Base-by-base conservation (phyloP, 306 rosid species). In the Betula pendula region DNA sequence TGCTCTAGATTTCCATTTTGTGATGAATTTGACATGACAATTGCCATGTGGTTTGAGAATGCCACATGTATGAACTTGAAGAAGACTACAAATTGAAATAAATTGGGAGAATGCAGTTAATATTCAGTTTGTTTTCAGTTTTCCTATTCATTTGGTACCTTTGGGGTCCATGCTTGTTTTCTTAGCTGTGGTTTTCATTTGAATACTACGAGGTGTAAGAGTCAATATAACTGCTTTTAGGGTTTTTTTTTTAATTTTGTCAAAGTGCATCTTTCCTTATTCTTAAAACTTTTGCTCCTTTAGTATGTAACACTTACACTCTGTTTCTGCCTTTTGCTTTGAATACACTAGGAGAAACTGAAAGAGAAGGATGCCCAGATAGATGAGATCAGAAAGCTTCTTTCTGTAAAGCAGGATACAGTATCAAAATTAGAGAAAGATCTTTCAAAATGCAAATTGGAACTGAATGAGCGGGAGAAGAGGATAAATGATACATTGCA, bases 381-480 rank as follows among this genome's bases (percentile, higher is more conserved):
- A 53, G 97, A 86, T 80, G 92, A 95, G 74, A 51, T 84, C 50
- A 44, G 87, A 27, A 88, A 80, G 78, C 78, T 45, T 63, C 83
- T 95, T 20, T 82, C 84, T 1, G 96, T 88, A 80, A 90, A 86
- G 76, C 83, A 84, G 81, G 90, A 83, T 72, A 65, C 69, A 20
- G 31, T 91, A 74, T 85, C 89, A 24, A 84, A 60, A 71, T 63
- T 95, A 66, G 97, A 92, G 87, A 85, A 78, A 66, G 93, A 88
- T 77, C 87, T 92, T 79, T 86, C 91, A 10, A 92, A 81, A 75
- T 81, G 88, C 86, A 88, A 82, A 80, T 50, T 17, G 16, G 94
- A 92, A 71, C 87, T 95, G 80, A 67, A 38, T 43, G 96, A 88
- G 78, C 87, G 75, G 65, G 99, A 92, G 74, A 95, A 83, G 83